Base-by-base conservation (phyloP, 2,329 filamentous ascomycete species). In the Fusarium burgessii region DNA sequence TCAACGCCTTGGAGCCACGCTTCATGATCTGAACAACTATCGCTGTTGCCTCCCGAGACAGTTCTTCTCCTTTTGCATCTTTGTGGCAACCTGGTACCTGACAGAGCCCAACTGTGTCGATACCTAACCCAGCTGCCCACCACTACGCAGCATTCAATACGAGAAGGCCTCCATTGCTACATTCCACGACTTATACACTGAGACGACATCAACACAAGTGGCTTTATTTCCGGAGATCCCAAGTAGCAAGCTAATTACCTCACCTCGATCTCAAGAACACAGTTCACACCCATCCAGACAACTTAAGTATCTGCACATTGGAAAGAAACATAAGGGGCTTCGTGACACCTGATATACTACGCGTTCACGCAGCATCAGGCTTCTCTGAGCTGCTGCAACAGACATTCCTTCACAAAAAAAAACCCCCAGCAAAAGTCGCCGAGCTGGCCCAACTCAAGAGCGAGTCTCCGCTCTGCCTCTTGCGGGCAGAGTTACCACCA, bases 361-460 rank as follows among this genome's bases (percentile, higher is more conserved):
- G 55, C 61, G 10, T n/a, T 70, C 45, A 45, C 47, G 58, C 74
- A 69, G 71, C 58, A 42, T 58, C 25, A 42, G 67, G 70, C 72
- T 75, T 76, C 40, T 59, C 32, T 55, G 65, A 55, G 71, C 74
- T 63, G 36, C 62, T 58, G 62, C 63, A 62, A 61, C 20, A 66
- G 62, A 56, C 41, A 70, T 36, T 49, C 46, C 50, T 52, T 68
- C 68, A 20, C 36, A 57, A 51, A 62, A 43, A 40, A 36, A 62
- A 52, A 55, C n/a, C n/a, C n/a, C n/a, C 54, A 50, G 51, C 61
- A 52, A 59, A 70, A 77, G 76, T 77, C 78, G 80, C 77, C 75
- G 78, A 79, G 70, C 79, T 82, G 80, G 80, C 80, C 80, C 80
- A 82, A 82, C 76, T 82, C 78, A 80, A 80, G 79, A 82, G 78